Evolutionary conservation across 2,329 filamentous ascomycete genomes (phyloP).

Genomic region (Eutypa lata): DNA sequence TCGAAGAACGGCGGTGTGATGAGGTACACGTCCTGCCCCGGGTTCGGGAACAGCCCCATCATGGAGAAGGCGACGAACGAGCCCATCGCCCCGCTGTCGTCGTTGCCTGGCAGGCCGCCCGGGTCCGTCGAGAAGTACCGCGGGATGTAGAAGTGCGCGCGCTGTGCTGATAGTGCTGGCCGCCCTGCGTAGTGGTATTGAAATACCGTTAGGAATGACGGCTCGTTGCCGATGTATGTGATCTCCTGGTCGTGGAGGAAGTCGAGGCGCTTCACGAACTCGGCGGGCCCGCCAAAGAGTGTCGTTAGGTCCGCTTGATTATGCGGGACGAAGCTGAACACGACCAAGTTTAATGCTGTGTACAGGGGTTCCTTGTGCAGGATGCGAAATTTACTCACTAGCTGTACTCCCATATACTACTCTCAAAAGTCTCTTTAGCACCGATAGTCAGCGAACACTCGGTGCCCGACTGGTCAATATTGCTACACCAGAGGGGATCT

Average conservation of each 20-base stretch:
- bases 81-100: constrained; percentile 70
- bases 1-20: constrained; percentile 67
- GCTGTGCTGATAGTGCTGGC: constrained; percentile 51
- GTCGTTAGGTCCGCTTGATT: constrained; percentile 51
- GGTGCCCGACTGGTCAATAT: constrained; percentile 48
- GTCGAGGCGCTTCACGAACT: constrained; percentile 57
- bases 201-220: constrained; percentile 45
- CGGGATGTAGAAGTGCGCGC: constrained; percentile 64
- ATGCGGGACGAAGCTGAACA: constrained; percentile 48
- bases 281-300: constrained; percentile 56
- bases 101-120: constrained; percentile 65
- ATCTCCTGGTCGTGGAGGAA: constrained; percentile 64
- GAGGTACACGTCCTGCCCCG: constrained; percentile 69
- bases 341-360: too few species aligned
- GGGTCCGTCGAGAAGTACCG: constrained; percentile 57
- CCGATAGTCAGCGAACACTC: constrained; percentile 59
- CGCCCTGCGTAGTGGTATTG: constrained; percentile 69
- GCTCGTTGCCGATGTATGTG: constrained; percentile 63
- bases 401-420: constrained; percentile 69
- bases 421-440: constrained; percentile 69
- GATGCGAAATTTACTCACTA: constrained; percentile 49
- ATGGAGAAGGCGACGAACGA: constrained; percentile 63
- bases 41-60: constrained; percentile 68
- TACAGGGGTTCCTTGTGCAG: not conserved
- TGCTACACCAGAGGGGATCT: constrained; percentile 62